Percentiles rank a stretch among this genome's conserved stretches.
phyloP scores from a whole-genome alignment of 192 early-diverging fungal species.

The Coemansia sp. region DNA sequence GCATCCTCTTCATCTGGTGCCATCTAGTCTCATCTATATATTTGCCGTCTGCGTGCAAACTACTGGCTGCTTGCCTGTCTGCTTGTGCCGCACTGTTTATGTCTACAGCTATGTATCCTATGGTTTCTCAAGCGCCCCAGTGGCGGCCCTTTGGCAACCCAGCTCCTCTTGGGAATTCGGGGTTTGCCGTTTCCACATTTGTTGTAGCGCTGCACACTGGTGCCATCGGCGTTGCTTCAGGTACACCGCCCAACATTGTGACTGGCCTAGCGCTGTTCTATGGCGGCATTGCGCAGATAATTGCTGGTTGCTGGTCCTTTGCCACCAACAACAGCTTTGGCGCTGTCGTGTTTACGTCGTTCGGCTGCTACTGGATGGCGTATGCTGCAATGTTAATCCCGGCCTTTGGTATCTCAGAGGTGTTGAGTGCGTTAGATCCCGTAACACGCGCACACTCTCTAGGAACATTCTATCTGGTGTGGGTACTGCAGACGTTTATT shows the following conservation, averaged over 20 bases:
- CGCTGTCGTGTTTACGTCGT: constrained; percentile 41
- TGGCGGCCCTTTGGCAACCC: constrained; percentile 22
- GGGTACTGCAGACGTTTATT: constrained; percentile 57
- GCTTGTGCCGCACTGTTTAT: background rate
- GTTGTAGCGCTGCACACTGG: constrained; percentile 35
- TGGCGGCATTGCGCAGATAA: constrained; percentile 36
- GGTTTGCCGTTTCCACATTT: constrained; percentile 43
- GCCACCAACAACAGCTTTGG: constrained; percentile 35
- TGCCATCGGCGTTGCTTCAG: constrained; percentile 33
- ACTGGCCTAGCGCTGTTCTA: constrained; percentile 46
- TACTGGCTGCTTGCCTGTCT: background rate
- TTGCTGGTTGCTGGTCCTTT: constrained; percentile 43
- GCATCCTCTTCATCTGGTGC: background rate
- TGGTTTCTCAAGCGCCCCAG: background rate
- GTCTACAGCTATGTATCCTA: background rate
- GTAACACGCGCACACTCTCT: constrained; percentile 49
- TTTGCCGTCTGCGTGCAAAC: no score
- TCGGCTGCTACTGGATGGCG: constrained; percentile 59
- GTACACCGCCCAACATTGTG: constrained; percentile 34
- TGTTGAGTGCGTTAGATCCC: constrained; percentile 28
- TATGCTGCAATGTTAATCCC: constrained; percentile 56
- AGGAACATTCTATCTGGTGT: constrained; percentile 54
- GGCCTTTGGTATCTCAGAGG: constrained; percentile 51
- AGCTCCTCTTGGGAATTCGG: constrained; percentile 45
- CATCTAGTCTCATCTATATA: background rate